A percentile compares a stretch with the other conserved stretches of the same genome.
Conservation (phyloP, 2,329 filamentous ascomycete species). For the Leptosphaerulina australis region DNA sequence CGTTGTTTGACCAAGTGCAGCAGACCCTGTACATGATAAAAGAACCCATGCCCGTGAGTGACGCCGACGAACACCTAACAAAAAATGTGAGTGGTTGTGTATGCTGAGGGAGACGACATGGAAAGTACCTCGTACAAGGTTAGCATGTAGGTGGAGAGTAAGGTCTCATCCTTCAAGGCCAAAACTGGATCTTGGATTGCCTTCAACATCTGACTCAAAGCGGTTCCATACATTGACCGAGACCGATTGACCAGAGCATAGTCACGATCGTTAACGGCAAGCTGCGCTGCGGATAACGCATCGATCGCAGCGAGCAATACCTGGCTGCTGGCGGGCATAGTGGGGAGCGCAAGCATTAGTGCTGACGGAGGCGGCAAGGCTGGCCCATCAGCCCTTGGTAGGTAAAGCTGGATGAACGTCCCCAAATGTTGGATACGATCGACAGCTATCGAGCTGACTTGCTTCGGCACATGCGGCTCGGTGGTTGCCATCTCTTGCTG, state of each 20-base stretch:
- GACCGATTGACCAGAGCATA: conserved; percentile 41
- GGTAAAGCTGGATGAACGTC: conserved; percentile 42
- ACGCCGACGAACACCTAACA: conserved; percentile 44
- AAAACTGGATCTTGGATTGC: conserved; percentile 37
- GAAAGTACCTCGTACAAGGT: conserved; percentile 41
- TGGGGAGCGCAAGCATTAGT: conserved; percentile 42
- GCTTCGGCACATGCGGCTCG: conserved; percentile 33
- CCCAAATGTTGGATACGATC: conserved; percentile 45
- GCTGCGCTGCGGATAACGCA: conserved; percentile 43
- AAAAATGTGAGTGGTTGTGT: not conserved
- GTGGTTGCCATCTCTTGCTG: conserved; percentile 22
- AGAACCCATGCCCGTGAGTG: conserved; percentile 44
- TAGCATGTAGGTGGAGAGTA: conserved; percentile 45
- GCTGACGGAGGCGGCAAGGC: conserved; percentile 45
- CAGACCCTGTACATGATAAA: conserved; percentile 46
- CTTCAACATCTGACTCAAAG: conserved; percentile 40
- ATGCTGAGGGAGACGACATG: not conserved
- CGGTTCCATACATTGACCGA: conserved; percentile 44
- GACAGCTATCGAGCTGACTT: conserved; percentile 43
- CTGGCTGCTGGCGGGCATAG: conserved; percentile 37
- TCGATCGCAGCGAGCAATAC: conserved; percentile 43
- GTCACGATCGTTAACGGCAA: conserved; percentile 42
- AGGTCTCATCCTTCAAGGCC: conserved; percentile 41
- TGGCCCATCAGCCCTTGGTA: conserved; percentile 37
- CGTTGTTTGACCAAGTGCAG: conserved; percentile 41